Evolutionary conservation across 352 stramenopile genomes (phyloP).

Genomic region (Phytophthora lateralis): DNA sequence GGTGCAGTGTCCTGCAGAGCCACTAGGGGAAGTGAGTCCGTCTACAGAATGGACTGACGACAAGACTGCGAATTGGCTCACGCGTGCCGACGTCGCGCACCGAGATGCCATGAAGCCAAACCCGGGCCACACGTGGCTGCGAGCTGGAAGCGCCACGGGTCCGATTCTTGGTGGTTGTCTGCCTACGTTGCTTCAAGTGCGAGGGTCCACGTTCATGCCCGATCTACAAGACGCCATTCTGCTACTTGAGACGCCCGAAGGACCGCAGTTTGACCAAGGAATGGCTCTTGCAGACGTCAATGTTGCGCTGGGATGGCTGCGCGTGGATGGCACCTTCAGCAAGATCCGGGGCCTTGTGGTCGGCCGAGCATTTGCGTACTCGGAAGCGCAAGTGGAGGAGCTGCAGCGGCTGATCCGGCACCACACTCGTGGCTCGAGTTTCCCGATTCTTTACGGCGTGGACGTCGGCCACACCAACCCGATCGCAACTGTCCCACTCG

Average conservation of each 20-base stretch:
- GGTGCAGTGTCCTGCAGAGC: conserved; percentile 19
- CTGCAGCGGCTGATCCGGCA: conserved; percentile 54
- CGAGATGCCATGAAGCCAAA: conserved; percentile 51
- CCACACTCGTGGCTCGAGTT: conserved; percentile 51
- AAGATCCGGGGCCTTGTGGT: conserved; percentile 57
- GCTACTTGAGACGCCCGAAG: conserved; percentile 60
- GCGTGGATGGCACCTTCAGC: conserved; percentile 52
- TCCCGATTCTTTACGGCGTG: conserved; percentile 67
- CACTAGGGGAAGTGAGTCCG: conserved; percentile 38
- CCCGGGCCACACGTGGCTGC: conserved; percentile 50
- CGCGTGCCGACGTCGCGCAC: conserved; percentile 45
- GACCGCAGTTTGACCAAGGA: conserved; percentile 53
- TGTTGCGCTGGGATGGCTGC: conserved; percentile 48
- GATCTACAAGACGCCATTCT: conserved; percentile 48
- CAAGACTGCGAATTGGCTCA: conserved; percentile 70
- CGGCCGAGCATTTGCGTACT: conserved; percentile 56
- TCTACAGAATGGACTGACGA: conserved; percentile 66
- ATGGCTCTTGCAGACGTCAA: conserved; percentile 60
- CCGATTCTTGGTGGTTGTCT: conserved; percentile 60
- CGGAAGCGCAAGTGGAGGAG: conserved; percentile 42
- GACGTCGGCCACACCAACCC: conserved; percentile 68
- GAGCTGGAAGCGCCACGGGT: conserved; percentile 34
- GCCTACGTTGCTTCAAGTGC: conserved; percentile 59
- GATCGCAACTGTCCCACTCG: conserved; percentile 56
- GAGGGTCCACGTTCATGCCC: conserved; percentile 54